Percentiles rank a stretch among this genome's conserved stretches.
Conservation (phyloP, 345 rosid species). For the Boechera stricta region DNA sequence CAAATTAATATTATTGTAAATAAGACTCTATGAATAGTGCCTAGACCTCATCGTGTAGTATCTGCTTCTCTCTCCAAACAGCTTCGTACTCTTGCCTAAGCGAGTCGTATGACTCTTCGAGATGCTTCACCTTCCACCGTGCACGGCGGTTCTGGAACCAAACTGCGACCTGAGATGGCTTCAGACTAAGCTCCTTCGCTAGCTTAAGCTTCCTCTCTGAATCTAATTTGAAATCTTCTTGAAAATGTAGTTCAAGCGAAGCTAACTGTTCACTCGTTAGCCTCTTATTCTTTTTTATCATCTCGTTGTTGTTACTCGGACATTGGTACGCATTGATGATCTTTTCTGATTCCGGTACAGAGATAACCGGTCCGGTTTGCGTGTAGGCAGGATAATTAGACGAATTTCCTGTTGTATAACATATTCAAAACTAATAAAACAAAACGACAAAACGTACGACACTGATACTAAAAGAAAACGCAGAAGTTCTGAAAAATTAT, state of each 20-base stretch:
- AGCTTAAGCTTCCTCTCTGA: slow-evolving; percentile 74
- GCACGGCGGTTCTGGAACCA: slow-evolving; percentile 88
- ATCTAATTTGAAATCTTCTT: slow-evolving; percentile 74
- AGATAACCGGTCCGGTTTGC: slow-evolving; percentile 40
- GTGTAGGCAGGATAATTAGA: slow-evolving; percentile 35
- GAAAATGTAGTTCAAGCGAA: slow-evolving; percentile 69
- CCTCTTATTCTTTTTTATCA: slow-evolving; percentile 61
- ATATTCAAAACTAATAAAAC: background rate
- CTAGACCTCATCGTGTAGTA: slow-evolving; percentile 71
- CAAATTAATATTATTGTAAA: too few species aligned
- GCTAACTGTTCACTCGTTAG: slow-evolving; percentile 65
- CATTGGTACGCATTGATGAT: background rate
- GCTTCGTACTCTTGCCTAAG: slow-evolving; percentile 64
- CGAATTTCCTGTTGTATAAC: slow-evolving; percentile 31
- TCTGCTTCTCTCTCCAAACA: slow-evolving; percentile 65
- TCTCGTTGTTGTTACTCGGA: slow-evolving; percentile 41
- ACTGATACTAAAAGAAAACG: background rate
- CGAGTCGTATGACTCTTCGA: slow-evolving; percentile 68
- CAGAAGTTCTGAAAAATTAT: background rate
- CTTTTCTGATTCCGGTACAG: slow-evolving; percentile 37
- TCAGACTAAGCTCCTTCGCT: slow-evolving; percentile 74
- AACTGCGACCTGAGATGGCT: slow-evolving; percentile 77
- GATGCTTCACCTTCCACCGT: slow-evolving; percentile 79
- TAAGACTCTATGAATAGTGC: background rate
- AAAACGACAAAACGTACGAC: background rate